A percentile compares a stretch with the other conserved stretches of the same genome.
These are phyloP conservation scores for Rhizopus sp. DNA, from an alignment of 371 early-diverging fungal species.

Conservation along the genomic window DNA sequence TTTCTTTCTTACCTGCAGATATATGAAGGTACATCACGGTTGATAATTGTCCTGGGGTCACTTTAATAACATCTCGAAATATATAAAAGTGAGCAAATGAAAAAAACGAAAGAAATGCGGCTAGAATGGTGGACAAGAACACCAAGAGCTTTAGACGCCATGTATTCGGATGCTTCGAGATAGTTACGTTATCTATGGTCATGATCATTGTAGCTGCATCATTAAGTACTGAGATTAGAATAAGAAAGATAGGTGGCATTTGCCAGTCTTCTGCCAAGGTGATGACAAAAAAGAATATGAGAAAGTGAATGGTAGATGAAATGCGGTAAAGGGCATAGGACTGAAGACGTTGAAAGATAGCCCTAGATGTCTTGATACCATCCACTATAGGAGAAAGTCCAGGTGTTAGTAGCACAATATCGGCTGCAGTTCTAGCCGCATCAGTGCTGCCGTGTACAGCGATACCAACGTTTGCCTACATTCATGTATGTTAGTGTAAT, in stretches of 20 bases:
- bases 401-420: slow-evolving; percentile 88
- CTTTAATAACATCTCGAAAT: slow-evolving; percentile 61
- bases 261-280: slow-evolving; percentile 78
- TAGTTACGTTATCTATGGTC: slow-evolving; percentile 85
- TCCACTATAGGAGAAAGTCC: slow-evolving; percentile 89
- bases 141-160: slow-evolving; percentile 87
- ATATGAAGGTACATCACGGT: slow-evolving; percentile 90
- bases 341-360: slow-evolving; percentile 90
- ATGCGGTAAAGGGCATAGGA: slow-evolving; percentile 91
- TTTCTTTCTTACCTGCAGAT: slow-evolving; percentile 68
- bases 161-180: slow-evolving; percentile 80
- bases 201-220: slow-evolving; percentile 92
- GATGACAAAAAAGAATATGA: slow-evolving; percentile 89
- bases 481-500: slow-evolving; percentile 7
- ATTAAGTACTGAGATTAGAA: slow-evolving; percentile 83
- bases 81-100: slow-evolving; percentile 86
- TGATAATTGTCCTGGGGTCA: slow-evolving; percentile 47
- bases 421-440: slow-evolving; percentile 91
- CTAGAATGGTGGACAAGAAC: slow-evolving; percentile 74
- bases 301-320: slow-evolving; percentile 88
- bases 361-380: slow-evolving; percentile 80
- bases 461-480: slow-evolving; percentile 78
- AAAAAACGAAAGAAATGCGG: slow-evolving; percentile 66
- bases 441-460: slow-evolving; percentile 91
- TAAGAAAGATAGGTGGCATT: slow-evolving; percentile 78